Conservation (phyloP, 495 filamentous ascomycete species). For the Annulohypoxylon nitens region DNA sequence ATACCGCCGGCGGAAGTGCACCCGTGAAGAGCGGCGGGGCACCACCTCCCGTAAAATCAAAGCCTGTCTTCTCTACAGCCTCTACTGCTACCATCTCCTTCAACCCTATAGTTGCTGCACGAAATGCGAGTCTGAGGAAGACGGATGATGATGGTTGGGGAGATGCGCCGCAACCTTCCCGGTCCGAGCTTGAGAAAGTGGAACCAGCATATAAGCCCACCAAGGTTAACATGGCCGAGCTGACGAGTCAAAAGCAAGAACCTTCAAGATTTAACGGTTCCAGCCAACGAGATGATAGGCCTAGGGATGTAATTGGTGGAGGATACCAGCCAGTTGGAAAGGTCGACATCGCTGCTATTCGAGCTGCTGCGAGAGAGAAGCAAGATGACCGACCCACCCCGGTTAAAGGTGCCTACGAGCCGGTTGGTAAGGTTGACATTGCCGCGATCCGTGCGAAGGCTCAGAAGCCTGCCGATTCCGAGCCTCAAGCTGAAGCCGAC, state of each 20-base stretch:
- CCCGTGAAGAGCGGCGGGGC: conserved; percentile 64
- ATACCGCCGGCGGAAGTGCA: conserved; percentile 73
- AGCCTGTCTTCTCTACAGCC: conserved; percentile 88
- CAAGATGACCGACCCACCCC: conserved; percentile 81
- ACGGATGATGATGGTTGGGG: conserved; percentile 89
- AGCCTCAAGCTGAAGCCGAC: conserved; percentile 59
- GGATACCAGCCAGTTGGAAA: conserved; percentile 97
- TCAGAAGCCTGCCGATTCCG: conserved; percentile 68
- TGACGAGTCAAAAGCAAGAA: conserved; percentile 76
- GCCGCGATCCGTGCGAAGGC: conserved; percentile 88
- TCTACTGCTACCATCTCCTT: conserved; percentile 72
- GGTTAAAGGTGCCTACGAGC: conserved; percentile 93
- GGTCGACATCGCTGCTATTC: conserved; percentile 92
- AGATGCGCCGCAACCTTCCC: conserved; percentile 82
- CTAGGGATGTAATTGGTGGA: conserved; percentile 79
- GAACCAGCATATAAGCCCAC: conserved; percentile 92
- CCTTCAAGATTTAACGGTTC: conserved; percentile 66
- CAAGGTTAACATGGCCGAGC: conserved; percentile 86
- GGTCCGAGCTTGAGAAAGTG: conserved; percentile 93
- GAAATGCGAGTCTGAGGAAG: conserved; percentile 59
- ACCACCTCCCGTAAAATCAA: conserved; percentile 80
- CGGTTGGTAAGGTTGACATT: conserved; percentile 94
- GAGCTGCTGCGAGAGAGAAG: conserved; percentile 78
- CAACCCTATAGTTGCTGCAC: conserved; percentile 70
- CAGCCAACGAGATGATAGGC: conserved; percentile 53